Percentiles rank a stretch among this genome's conserved stretches.
These are phyloP conservation scores for Aspergillus sclerotiicarbonarius DNA, from an alignment of 495 filamentous ascomycete species.

Conservation along the genomic window DNA sequence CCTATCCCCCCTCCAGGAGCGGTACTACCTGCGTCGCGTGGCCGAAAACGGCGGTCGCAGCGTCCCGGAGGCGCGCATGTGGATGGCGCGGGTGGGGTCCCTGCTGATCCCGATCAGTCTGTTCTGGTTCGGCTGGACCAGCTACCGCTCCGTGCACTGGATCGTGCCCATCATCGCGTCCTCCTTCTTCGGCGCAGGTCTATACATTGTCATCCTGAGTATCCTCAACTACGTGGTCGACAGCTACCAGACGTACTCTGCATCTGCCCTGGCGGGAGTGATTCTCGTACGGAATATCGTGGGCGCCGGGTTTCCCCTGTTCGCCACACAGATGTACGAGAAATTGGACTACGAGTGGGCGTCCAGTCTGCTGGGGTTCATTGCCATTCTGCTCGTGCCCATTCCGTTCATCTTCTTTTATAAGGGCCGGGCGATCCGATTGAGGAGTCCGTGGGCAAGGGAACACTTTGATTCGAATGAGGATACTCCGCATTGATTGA, in stretches of 20 bases:
- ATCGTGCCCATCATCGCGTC: slow-evolving; percentile 50
- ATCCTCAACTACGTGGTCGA: slow-evolving; percentile 54
- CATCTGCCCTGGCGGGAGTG: slow-evolving; percentile 43
- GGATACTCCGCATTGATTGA: slow-evolving; percentile 29
- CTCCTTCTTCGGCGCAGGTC: slow-evolving; percentile 36
- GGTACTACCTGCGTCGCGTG: slow-evolving; percentile 44
- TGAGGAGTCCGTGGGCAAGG: slow-evolving; percentile 41
- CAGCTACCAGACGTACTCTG: slow-evolving; percentile 53
- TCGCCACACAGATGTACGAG: slow-evolving; percentile 56
- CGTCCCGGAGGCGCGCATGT: slow-evolving; percentile 58
- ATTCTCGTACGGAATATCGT: slow-evolving; percentile 42
- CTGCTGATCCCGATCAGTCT: slow-evolving; percentile 41
- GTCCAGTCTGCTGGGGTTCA: slow-evolving; percentile 56
- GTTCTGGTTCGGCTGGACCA: slow-evolving; percentile 51
- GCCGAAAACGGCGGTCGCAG: slow-evolving; percentile 41
- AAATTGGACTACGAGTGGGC: slow-evolving; percentile 61
- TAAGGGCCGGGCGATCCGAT: slow-evolving; percentile 33
- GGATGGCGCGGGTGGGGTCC: slow-evolving; percentile 50
- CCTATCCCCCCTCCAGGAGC: slow-evolving; percentile 45
- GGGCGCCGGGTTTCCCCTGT: slow-evolving; percentile 47
- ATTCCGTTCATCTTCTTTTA: slow-evolving; percentile 51
- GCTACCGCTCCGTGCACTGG: slow-evolving; percentile 41
- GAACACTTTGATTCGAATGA: slow-evolving; percentile 41
- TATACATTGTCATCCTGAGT: slow-evolving; percentile 37
- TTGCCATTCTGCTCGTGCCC: slow-evolving; percentile 56